phyloP scores from a whole-genome alignment of 805 yeast species.

The Wickerhamiella kazuoi region DNA sequence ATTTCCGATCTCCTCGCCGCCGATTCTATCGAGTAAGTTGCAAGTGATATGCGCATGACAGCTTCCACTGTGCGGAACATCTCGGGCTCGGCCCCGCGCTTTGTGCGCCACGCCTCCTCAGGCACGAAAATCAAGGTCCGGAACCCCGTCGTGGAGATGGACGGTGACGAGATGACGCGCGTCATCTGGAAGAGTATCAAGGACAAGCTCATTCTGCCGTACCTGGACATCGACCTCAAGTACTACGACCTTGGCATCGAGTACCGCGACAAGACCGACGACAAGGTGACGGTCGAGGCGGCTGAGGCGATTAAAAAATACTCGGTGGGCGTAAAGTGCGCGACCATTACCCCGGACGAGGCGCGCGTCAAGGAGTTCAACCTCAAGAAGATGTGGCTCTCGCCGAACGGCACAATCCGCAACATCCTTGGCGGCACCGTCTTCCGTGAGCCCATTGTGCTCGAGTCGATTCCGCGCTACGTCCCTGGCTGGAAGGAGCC shows the following conservation, averaged over 20 bases:
- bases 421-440: conserved; percentile 93
- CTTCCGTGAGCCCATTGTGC: conserved; percentile 90
- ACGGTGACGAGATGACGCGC: conserved; percentile 95
- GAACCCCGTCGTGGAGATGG: conserved; percentile 90
- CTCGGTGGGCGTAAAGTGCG: conserved; percentile 92
- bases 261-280: conserved; percentile 74
- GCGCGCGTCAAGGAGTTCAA: conserved; percentile 82
- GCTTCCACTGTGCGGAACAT: not conserved
- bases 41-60: not conserved
- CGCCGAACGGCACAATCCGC: conserved; percentile 94
- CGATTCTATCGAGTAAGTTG: too few species aligned
- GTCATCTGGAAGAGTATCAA: conserved; percentile 88
- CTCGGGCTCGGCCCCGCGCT: not conserved
- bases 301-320: conserved; percentile 78
- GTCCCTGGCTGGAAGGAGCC: conserved; percentile 91
- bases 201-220: conserved; percentile 71
- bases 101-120: not conserved
- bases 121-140: conserved; percentile 38
- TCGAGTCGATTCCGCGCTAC: conserved; percentile 71
- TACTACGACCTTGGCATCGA: conserved; percentile 83
- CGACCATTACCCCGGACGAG: conserved; percentile 91
- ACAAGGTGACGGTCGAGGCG: conserved; percentile 73
- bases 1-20: too few species aligned
- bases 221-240: conserved; percentile 68
- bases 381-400: conserved; percentile 91